These are phyloP conservation scores for Ormosia emarginata DNA, from an alignment of 306 rosid genomes.

Conservation along the genomic window DNA sequence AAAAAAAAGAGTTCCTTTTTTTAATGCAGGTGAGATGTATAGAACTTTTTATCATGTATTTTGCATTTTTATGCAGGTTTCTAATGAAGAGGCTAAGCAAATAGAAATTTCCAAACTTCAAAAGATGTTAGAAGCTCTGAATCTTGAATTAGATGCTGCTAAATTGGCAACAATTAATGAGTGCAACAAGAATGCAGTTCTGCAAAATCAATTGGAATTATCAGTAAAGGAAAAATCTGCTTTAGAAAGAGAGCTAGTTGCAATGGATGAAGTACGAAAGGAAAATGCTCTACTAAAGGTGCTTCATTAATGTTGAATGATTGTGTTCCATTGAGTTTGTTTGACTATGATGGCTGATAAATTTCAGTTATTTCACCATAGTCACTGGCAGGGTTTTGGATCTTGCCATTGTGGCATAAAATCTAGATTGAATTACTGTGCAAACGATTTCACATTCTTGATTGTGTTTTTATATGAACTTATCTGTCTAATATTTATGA, in stretches of 20 bases:
- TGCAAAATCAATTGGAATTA: constrained; percentile 81
- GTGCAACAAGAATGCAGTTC: constrained; percentile 88
- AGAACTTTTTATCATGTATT: constrained; percentile 11
- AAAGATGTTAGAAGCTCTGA: constrained; percentile 70
- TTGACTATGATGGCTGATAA: neutral
- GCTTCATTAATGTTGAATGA: constrained; percentile 14
- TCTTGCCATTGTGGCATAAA: neutral
- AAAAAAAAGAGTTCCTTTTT: neutral
- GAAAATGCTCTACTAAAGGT: constrained; percentile 80
- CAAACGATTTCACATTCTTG: neutral
- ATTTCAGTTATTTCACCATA: neutral
- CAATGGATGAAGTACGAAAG: constrained; percentile 66
- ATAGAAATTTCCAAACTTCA: constrained; percentile 66
- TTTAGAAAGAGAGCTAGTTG: constrained; percentile 68
- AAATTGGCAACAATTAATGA: constrained; percentile 86
- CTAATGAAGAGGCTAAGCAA: constrained; percentile 82
- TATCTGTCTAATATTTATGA: neutral
- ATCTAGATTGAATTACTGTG: neutral
- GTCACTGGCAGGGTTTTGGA: neutral
- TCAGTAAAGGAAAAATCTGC: constrained; percentile 72
- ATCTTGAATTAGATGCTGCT: constrained; percentile 83
- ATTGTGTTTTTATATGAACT: neutral
- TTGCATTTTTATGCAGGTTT: constrained; percentile 59
- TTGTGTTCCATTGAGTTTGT: constrained; percentile 3
- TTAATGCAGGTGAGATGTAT: neutral